A percentile compares a stretch with the other conserved stretches of the same genome.
Evolutionary conservation across 129 eudicot species (phyloP).

Genomic region (Sambucus nigra): DNA sequence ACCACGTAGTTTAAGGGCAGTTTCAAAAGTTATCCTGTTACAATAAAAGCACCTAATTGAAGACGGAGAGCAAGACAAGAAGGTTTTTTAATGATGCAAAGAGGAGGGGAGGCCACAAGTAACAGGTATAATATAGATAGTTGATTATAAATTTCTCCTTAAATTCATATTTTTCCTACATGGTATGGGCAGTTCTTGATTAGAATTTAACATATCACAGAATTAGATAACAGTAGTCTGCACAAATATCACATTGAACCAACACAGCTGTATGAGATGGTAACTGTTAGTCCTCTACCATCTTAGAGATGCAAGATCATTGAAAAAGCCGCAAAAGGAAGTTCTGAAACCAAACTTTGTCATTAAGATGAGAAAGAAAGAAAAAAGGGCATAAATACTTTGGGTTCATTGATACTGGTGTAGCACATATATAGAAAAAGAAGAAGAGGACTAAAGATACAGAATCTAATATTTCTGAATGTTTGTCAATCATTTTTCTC

Average conservation of each 20-base stretch:
- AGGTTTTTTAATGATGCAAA: background rate
- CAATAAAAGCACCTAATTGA: conserved; percentile 10
- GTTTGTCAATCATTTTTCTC: no score
- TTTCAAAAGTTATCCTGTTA: conserved; percentile 86
- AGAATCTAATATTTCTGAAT: no score
- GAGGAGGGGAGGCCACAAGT: background rate
- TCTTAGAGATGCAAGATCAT: background rate
- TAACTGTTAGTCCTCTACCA: background rate
- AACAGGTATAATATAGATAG: background rate
- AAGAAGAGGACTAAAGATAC: no score
- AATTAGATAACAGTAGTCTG: background rate
- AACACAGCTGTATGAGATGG: background rate
- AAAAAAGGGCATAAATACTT: no score
- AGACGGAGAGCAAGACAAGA: background rate
- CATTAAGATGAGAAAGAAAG: no score
- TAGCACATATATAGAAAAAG: no score
- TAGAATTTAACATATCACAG: background rate
- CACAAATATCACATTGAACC: background rate
- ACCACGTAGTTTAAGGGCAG: conserved; percentile 88
- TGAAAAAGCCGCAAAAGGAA: no score
- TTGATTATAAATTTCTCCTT: background rate
- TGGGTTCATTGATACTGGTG: no score
- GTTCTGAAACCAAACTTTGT: no score
- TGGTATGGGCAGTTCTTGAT: background rate
- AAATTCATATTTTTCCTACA: background rate